Evolutionary conservation across 495 filamentous ascomycete species (phyloP).

Genomic region (Penicillium waksmanii): DNA sequence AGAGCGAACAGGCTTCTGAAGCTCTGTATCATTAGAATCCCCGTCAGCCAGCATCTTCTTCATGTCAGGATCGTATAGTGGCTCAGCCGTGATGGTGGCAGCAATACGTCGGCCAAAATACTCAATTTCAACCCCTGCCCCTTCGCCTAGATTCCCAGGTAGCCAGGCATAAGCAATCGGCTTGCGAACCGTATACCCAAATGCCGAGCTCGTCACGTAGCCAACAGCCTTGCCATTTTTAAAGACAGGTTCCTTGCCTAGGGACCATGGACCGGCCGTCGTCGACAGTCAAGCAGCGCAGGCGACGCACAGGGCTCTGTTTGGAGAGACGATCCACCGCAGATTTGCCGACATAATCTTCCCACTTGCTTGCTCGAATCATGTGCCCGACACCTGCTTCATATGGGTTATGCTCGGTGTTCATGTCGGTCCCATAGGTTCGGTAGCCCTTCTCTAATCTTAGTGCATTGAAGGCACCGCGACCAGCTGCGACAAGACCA

Average conservation of each 20-base stretch:
- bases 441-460: constrained; percentile 53
- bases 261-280: constrained; percentile 49
- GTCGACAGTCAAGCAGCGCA: constrained; percentile 47
- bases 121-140: constrained; percentile 47
- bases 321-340: constrained; percentile 35
- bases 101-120: constrained; percentile 50
- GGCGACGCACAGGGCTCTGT: constrained; percentile 27
- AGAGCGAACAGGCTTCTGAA: constrained; percentile 20
- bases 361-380: constrained; percentile 39
- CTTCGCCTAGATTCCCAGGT: constrained; percentile 36
- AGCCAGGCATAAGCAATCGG: constrained; percentile 53
- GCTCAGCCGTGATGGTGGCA: constrained; percentile 44
- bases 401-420: constrained; percentile 52
- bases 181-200: constrained; percentile 49
- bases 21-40: constrained; percentile 6
- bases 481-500: constrained; percentile 52
- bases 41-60: constrained; percentile 27
- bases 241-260: constrained; percentile 57
- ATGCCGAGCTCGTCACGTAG: constrained; percentile 53
- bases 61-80: constrained; percentile 45
- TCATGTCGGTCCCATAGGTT: constrained; percentile 49
- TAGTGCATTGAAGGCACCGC: constrained; percentile 50
- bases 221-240: constrained; percentile 39
- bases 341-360: constrained; percentile 43
- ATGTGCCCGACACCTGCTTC: constrained; percentile 47